Evolutionary conservation across 2,329 filamentous ascomycete species (phyloP), one percentile per base, ranked within the genome.

Genomic region (Ophiostoma angusticollis): DNA sequence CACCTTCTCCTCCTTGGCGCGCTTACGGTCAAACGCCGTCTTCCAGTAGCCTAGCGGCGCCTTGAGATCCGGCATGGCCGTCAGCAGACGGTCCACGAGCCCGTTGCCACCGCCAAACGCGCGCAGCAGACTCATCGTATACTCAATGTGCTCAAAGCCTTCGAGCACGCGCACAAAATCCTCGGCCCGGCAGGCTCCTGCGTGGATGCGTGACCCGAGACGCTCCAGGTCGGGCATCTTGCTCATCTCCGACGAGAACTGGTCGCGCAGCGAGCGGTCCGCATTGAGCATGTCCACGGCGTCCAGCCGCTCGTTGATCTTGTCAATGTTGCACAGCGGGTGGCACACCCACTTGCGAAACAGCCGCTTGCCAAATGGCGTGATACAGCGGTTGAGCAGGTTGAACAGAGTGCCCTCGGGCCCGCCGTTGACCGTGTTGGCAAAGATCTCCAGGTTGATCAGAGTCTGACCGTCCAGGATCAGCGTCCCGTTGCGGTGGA

Each of bases 261-360:
- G 79, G 49, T 95, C 85, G 39, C 84, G 84, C 21, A 93, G 67
- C 18, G 70, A 77, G 1, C 73, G 70, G 54, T 96, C 85, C 1
- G 81, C 79, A 50, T 95, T 95, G 30, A 98, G 66, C 52, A 89
- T 78, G 52, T 96, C 91, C 5, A 98, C 86, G 5, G 91, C 91
- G 60, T 98, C 87, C 9, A 98, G 67, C 6, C 91, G 77, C 47
- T 93, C 86, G 52, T 96, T 94, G 64, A 98, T 95, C 54, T 82
- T 86, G 27, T 69, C 63, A 6, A 84, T 78, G 58, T 94, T 82
- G 55, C 86, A 85, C 12, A 98, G 67, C 3, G 91, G 91, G 58
- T 98, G 91, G 52, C 89, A 96, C 3, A 98, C 81, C 91, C 91
- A 98, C 57, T 94, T 86, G 39, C 87, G 81, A 58, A 98, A 86